Conservation (phyloP, 2,329 filamentous ascomycete genomes). For the Penicillium concentricum region DNA sequence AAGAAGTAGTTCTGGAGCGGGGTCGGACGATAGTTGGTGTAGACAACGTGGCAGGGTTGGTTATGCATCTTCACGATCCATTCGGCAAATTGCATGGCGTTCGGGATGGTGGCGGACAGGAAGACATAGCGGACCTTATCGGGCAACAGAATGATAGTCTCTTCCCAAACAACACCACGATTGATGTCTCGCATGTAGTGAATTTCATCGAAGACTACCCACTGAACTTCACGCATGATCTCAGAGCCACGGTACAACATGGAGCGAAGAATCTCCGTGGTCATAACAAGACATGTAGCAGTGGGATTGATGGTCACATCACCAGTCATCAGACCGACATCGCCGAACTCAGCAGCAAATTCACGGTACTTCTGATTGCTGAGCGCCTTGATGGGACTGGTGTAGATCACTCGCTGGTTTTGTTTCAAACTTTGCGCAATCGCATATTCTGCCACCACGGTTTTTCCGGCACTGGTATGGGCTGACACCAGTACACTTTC, state of each 20-base stretch:
- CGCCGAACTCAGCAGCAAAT: constrained; percentile 91
- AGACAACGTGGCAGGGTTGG: constrained; percentile 97
- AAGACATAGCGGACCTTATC: constrained; percentile 99
- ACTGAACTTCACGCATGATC: constrained; percentile 98
- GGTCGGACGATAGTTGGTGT: constrained; percentile 96
- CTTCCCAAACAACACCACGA: constrained; percentile 97
- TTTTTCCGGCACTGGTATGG: constrained; percentile 97
- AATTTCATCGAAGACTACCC: constrained; percentile 98
- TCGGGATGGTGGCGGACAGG: constrained; percentile 95
- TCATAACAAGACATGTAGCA: constrained; percentile 97
- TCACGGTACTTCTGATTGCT: constrained; percentile 99
- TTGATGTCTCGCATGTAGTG: constrained; percentile 92
- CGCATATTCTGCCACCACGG: constrained; percentile 95
- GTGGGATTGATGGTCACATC: constrained; percentile 99
- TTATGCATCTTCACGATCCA: constrained; percentile 99
- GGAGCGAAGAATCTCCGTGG: constrained; percentile 96
- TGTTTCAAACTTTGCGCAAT: constrained; percentile 96
- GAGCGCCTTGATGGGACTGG: constrained; percentile 96
- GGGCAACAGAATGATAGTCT: constrained; percentile 95
- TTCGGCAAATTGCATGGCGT: constrained; percentile 98
- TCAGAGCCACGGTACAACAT: constrained; percentile 98
- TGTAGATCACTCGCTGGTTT: constrained; percentile 98
- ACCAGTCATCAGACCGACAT: constrained; percentile 96
- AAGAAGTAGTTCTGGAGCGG: constrained; percentile 98
- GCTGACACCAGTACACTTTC: constrained; percentile 97